Percentiles rank a stretch among this genome's conserved stretches.
Conservation (phyloP, 1,284 basidiomycete genomes). For the Sporisorium graminicola region DNA sequence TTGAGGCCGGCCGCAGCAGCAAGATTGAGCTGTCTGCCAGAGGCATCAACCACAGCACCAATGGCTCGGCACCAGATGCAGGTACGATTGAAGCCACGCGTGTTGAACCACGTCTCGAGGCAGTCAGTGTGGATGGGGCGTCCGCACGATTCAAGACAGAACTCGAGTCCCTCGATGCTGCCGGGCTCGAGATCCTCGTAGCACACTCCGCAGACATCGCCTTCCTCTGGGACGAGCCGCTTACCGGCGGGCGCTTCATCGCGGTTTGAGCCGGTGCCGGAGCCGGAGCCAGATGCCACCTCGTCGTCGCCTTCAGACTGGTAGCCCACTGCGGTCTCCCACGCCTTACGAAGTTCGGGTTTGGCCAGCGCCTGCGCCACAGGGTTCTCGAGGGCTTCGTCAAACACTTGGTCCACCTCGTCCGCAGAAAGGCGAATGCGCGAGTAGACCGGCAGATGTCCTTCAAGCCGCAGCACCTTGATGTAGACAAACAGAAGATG, state of each 20-base stretch:
- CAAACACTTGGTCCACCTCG: constrained; percentile 27
- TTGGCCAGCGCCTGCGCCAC: constrained; percentile 33
- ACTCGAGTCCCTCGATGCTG: constrained; percentile 37
- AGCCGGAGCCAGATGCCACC: background rate
- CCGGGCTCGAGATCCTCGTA: constrained; percentile 47
- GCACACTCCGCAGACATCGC: constrained; percentile 49
- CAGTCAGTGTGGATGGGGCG: constrained; percentile 48
- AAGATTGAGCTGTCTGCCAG: constrained; percentile 39
- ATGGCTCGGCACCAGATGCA: constrained; percentile 52
- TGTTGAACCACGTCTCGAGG: constrained; percentile 40
- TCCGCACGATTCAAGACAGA: constrained; percentile 46
- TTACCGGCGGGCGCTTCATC: constrained; percentile 11
- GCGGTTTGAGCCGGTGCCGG: background rate
- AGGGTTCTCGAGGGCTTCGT: constrained; percentile 23
- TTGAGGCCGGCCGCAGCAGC: constrained; percentile 28
- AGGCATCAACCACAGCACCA: constrained; percentile 26
- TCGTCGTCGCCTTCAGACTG: constrained; percentile 3
- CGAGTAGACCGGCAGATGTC: constrained; percentile 28
- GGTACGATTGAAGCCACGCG: constrained; percentile 19
- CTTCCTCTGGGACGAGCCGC: constrained; percentile 33
- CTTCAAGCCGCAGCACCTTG: constrained; percentile 40
- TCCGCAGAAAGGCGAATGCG: constrained; percentile 11
- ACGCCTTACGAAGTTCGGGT: constrained; percentile 33
- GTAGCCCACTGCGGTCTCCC: constrained; percentile 39
- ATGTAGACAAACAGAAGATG: constrained; percentile 45